phyloP scores from a whole-genome alignment of 768 basidiomycete species.

The Hericium erinaceus region DNA sequence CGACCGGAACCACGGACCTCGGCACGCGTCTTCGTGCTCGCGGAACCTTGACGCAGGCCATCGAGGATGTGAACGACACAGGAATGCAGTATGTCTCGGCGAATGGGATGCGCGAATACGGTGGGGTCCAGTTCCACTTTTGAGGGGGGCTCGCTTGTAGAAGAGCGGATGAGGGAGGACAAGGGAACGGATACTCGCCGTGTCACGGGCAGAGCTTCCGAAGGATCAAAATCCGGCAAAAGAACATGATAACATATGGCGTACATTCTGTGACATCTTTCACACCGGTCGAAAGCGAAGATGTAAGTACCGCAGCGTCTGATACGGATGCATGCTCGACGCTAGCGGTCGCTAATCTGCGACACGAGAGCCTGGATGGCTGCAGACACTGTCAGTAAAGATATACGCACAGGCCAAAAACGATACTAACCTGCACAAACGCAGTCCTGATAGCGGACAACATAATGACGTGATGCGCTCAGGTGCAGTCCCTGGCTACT shows the following conservation, averaged over 20 bases:
- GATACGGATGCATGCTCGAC: too few relatives aligned
- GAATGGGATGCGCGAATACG: conserved; percentile 86
- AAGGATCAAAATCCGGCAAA: neutral
- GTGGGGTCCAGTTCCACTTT: conserved; percentile 59
- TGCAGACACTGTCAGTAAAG: neutral
- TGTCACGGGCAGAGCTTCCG: neutral
- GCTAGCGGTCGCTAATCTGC: neutral
- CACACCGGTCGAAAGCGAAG: too few relatives aligned
- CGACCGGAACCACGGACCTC: conserved; percentile 85
- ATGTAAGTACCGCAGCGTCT: too few relatives aligned
- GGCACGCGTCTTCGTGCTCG: conserved; percentile 82
- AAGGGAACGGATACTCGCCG: conserved; percentile 53
- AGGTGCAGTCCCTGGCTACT: neutral
- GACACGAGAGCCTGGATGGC: neutral
- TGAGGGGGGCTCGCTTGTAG: conserved; percentile 28
- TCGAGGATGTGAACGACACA: conserved; percentile 87
- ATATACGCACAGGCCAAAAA: neutral
- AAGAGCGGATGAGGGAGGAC: conserved; percentile 44
- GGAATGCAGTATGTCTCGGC: conserved; percentile 87
- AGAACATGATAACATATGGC: neutral
- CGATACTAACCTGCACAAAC: conserved; percentile 14
- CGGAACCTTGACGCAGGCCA: conserved; percentile 84
- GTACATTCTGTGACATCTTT: neutral
- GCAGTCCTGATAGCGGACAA: conserved; percentile 17
- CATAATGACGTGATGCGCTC: conserved; percentile 8